These are phyloP conservation scores for Berkeleyomyces rouxiae DNA, from an alignment of 2,329 filamentous ascomycete species.

Conservation along the genomic window DNA sequence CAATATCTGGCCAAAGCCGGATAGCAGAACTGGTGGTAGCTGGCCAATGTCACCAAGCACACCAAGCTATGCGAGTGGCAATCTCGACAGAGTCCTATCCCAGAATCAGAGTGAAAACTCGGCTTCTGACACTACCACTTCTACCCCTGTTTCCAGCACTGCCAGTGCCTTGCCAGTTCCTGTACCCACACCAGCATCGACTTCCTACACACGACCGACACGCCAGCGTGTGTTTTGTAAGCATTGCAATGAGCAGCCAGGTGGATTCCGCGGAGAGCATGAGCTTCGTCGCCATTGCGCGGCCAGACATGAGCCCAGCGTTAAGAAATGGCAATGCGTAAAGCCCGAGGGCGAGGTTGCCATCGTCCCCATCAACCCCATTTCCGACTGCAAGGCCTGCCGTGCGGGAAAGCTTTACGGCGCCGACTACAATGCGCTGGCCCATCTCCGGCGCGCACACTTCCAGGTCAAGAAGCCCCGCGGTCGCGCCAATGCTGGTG, in stretches of 20 bases:
- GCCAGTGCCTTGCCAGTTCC: background rate
- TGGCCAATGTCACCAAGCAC: background rate
- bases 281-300: conserved; percentile 55
- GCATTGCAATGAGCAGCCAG: conserved; percentile 52
- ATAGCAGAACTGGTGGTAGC: background rate
- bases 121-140: background rate
- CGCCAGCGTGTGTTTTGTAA: conserved; percentile 40
- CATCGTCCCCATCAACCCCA: conserved; percentile 26
- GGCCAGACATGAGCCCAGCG: conserved; percentile 41
- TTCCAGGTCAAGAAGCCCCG: conserved; percentile 51
- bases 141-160: background rate
- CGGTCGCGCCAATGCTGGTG: conserved; percentile 20
- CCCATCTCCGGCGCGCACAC: conserved; percentile 73
- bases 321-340: conserved; percentile 42
- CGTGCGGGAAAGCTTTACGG: conserved; percentile 62
- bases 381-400: conserved; percentile 74
- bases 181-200: background rate
- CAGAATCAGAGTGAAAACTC: background rate
- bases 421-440: conserved; percentile 88
- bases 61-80: background rate
- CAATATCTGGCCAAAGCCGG: conserved; percentile 30
- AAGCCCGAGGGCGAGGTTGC: conserved; percentile 27
- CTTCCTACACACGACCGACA: background rate
- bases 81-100: background rate
- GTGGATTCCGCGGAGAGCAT: conserved; percentile 74